phyloP scores from a whole-genome alignment of 2,329 filamentous ascomycete species.

The Geosmithia flava region DNA sequence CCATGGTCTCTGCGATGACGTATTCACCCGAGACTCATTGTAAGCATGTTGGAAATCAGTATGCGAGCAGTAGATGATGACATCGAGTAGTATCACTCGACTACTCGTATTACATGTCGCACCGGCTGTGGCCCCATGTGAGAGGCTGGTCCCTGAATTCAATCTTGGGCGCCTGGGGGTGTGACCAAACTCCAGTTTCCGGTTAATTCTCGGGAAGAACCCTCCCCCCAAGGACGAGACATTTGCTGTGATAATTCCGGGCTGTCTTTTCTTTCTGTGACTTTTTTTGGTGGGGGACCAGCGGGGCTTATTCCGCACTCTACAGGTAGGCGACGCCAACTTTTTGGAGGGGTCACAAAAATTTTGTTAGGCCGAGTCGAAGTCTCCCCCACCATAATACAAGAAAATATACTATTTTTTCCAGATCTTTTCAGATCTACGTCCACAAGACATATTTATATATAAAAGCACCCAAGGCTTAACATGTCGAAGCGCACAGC shows the following conservation, averaged over 20 bases:
- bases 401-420: not conserved
- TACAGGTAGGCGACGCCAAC: not conserved
- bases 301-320: not conserved
- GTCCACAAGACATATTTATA: not conserved
- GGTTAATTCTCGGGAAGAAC: not conserved
- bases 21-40: too few species aligned
- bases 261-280: not conserved
- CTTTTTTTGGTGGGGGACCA: not conserved
- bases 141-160: too few species aligned
- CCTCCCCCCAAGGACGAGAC: too few species aligned
- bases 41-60: too few species aligned
- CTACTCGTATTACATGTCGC: too few species aligned
- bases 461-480: not conserved
- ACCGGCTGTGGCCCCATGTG: too few species aligned
- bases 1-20: too few species aligned
- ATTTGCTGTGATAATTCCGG: not conserved
- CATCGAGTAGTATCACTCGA: too few species aligned
- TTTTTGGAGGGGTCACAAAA: conserved; percentile 4
- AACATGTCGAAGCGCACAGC: conserved; percentile 50
- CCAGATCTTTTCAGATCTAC: not conserved
- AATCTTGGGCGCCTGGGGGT: too few species aligned
- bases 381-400: not conserved
- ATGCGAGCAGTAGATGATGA: too few species aligned
- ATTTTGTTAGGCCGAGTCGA: not conserved
- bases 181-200: too few species aligned